Conservation (phyloP, 1,284 basidiomycete species). For the Pascua guehoae region DNA sequence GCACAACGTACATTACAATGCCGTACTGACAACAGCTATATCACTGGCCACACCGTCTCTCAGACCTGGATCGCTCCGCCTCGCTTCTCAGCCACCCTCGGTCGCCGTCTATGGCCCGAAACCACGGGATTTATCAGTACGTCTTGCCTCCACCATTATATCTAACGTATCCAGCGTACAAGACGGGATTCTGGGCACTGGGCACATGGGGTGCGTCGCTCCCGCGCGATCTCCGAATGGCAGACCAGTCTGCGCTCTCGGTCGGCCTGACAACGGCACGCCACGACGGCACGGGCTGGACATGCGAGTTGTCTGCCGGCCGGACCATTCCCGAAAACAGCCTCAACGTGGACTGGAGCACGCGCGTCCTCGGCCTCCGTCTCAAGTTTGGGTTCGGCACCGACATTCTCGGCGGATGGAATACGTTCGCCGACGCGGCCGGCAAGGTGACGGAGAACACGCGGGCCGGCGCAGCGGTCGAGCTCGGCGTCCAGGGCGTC, state of each 20-base stretch:
- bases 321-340: slow-evolving; percentile 23
- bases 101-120: slow-evolving; percentile 47
- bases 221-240: slow-evolving; percentile 14
- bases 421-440: slow-evolving; percentile 41
- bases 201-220: slow-evolving; percentile 49
- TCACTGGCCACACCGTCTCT: slow-evolving; percentile 44
- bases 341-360: slow-evolving; percentile 48
- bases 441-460: slow-evolving; percentile 39
- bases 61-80: slow-evolving; percentile 46
- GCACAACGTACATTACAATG: no score
- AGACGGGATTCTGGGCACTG: slow-evolving; percentile 50
- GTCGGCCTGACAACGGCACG: slow-evolving; percentile 41
- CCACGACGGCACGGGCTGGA: slow-evolving; percentile 43
- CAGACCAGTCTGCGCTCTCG: slow-evolving; percentile 37
- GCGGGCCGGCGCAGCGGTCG: slow-evolving; percentile 34
- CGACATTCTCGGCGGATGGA: slow-evolving; percentile 24
- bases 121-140: slow-evolving; percentile 48
- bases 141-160: not conserved
- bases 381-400: slow-evolving; percentile 48
- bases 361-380: slow-evolving; percentile 50
- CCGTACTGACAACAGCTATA: slow-evolving; percentile 18
- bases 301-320: slow-evolving; percentile 41
- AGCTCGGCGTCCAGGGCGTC: slow-evolving; percentile 29
- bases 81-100: slow-evolving; percentile 49
- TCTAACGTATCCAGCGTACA: slow-evolving; percentile 30